Evolutionary conservation across 2,329 filamentous ascomycete genomes (phyloP).

Genomic region (Aspergillus cejpii): DNA sequence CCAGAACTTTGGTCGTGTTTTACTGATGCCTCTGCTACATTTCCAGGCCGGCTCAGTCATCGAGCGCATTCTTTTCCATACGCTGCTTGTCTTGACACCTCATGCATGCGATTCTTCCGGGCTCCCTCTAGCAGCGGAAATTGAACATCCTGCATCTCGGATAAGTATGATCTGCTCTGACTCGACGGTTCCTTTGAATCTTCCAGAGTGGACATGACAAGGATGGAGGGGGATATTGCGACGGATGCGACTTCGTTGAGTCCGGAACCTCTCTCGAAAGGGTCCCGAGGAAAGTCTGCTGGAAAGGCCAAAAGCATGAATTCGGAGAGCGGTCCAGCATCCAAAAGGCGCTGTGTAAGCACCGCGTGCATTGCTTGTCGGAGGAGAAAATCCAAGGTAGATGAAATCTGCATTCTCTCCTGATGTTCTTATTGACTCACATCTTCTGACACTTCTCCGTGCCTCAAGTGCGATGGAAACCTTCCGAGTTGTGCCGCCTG

Average conservation of each 20-base stretch:
- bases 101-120: neutral
- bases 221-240: slow-evolving; percentile 19
- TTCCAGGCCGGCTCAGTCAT: neutral
- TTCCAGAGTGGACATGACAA: slow-evolving; percentile 24
- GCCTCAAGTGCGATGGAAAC: slow-evolving; percentile 69
- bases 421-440: slow-evolving; percentile 3
- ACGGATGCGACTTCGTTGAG: slow-evolving; percentile 12
- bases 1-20: neutral
- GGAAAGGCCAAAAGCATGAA: slow-evolving; percentile 27
- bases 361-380: slow-evolving; percentile 79
- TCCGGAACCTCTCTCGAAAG: slow-evolving; percentile 11
- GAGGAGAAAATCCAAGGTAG: slow-evolving; percentile 65
- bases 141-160: slow-evolving; percentile 2
- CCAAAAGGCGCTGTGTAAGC: slow-evolving; percentile 70
- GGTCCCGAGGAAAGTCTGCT: slow-evolving; percentile 12
- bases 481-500: slow-evolving; percentile 92
- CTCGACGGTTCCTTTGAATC: slow-evolving; percentile 15
- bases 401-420: slow-evolving; percentile 1
- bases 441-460: neutral
- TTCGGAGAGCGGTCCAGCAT: slow-evolving; percentile 26
- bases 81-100: neutral
- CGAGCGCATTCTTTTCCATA: neutral
- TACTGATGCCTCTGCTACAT: neutral
- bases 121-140: slow-evolving; percentile 3
- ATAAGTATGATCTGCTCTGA: slow-evolving; percentile 20